A percentile compares a stretch with the other conserved stretches of the same genome.
These are phyloP conservation scores for Eimeria zaria DNA, from an alignment of 169 alveolate genomes.

Conservation along the genomic window DNA sequence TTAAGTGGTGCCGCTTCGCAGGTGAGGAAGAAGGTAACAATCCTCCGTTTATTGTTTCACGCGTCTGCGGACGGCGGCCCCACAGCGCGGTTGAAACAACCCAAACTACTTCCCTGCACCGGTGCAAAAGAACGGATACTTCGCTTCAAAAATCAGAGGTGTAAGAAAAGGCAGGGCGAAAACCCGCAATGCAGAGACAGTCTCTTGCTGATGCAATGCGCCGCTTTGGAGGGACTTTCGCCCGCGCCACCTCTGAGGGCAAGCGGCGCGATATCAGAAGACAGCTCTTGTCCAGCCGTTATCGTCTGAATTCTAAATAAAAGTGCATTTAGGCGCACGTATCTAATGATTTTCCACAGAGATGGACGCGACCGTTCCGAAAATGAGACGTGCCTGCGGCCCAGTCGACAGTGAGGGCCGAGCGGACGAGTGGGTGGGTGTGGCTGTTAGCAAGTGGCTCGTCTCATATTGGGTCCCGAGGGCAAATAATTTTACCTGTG, in stretches of 20 bases:
- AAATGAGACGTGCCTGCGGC: conserved; percentile 12
- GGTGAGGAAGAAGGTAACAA: neutral
- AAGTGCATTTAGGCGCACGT: neutral
- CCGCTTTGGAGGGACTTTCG: conserved; percentile 29
- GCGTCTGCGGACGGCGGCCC: conserved; percentile 56
- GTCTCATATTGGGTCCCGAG: neutral
- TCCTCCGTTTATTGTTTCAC: neutral
- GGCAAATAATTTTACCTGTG: neutral
- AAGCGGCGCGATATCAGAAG: neutral
- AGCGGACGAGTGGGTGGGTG: conserved; percentile 15
- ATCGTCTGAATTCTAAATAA: neutral
- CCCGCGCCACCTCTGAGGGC: conserved; percentile 27
- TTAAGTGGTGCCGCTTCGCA: neutral
- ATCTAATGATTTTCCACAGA: neutral
- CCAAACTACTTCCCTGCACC: neutral
- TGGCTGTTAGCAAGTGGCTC: neutral
- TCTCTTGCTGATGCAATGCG: neutral
- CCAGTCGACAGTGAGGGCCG: conserved; percentile 23
- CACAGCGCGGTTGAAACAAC: conserved; percentile 13
- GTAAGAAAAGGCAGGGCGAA: neutral
- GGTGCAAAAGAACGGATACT: neutral
- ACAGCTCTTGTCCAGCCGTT: neutral
- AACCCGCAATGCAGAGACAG: neutral
- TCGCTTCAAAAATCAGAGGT: neutral
- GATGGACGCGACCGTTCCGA: neutral